A percentile compares a stretch with the other conserved stretches of the same genome.
These are phyloP conservation scores for Domatiomyces catenatus DNA, from an alignment of 2,329 filamentous ascomycete genomes.

Conservation along the genomic window DNA sequence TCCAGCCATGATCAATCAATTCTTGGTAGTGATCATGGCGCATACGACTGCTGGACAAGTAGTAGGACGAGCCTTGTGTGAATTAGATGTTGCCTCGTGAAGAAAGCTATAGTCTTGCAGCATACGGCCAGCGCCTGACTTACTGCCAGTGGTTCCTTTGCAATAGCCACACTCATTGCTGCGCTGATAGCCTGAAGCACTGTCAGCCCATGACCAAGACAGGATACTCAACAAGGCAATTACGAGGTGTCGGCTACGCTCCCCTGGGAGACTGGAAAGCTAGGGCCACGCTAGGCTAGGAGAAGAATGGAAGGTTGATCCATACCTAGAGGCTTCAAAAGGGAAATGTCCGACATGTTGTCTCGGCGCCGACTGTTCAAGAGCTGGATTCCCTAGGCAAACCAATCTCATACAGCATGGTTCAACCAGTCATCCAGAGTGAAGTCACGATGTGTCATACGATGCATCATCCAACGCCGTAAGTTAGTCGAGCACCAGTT, in stretches of 20 bases:
- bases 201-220: slow-evolving; percentile 6
- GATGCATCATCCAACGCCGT: background rate
- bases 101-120: slow-evolving; percentile 20
- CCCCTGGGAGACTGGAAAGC: background rate
- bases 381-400: background rate
- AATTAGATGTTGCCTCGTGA: slow-evolving; percentile 1
- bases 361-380: background rate
- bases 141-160: slow-evolving; percentile 31
- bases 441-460: background rate
- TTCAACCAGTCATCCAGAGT: background rate
- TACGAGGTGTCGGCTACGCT: background rate
- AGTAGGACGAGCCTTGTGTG: slow-evolving; percentile 30
- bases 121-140: slow-evolving; percentile 19
- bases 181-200: slow-evolving; percentile 30
- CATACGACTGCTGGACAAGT: slow-evolving; percentile 30
- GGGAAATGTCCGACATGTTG: slow-evolving; percentile 22
- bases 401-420: background rate
- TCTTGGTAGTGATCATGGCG: slow-evolving; percentile 32
- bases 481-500: background rate
- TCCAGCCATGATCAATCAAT: slow-evolving; percentile 34
- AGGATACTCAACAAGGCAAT: background rate
- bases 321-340: slow-evolving; percentile 32
- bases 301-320: slow-evolving; percentile 1
- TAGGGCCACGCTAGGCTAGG: background rate
- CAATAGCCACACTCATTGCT: slow-evolving; percentile 34